Evolutionary conservation across 805 yeast genomes (phyloP).

Genomic region (Saccharomycopsis fibuligera): DNA sequence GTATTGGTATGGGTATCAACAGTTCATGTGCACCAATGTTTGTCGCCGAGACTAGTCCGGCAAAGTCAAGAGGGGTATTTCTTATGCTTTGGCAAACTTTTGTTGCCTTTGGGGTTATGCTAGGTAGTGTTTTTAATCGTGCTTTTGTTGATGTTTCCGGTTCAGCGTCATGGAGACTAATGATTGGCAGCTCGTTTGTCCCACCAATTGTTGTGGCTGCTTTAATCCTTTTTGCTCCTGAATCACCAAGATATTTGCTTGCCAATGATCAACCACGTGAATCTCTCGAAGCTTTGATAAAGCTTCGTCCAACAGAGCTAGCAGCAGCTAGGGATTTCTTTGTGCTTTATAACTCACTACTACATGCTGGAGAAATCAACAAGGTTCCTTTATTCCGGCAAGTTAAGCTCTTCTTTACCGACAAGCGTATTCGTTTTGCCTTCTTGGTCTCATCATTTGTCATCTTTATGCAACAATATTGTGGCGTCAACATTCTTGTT

Average conservation of each 20-base stretch:
- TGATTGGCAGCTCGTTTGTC: constrained; percentile 58
- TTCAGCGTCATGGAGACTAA: constrained; percentile 55
- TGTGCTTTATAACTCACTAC: constrained; percentile 47
- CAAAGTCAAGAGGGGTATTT: constrained; percentile 52
- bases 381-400: constrained; percentile 33
- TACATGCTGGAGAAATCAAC: constrained; percentile 40
- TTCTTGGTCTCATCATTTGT: constrained; percentile 43
- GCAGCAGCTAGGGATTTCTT: constrained; percentile 63
- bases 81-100: constrained; percentile 71
- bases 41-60: constrained; percentile 56
- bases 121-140: constrained; percentile 54
- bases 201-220: constrained; percentile 48
- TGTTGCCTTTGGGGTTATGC: constrained; percentile 65
- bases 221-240: constrained; percentile 54
- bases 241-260: constrained; percentile 66
- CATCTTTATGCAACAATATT: constrained; percentile 49
- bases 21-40: constrained; percentile 65
- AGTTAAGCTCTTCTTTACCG: constrained; percentile 36
- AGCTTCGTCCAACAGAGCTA: constrained; percentile 40
- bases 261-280: constrained; percentile 41
- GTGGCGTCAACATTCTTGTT: constrained; percentile 48
- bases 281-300: constrained; percentile 42
- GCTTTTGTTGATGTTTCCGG: constrained; percentile 44
- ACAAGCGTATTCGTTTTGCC: constrained; percentile 45
- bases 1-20: constrained; percentile 62